Base-by-base conservation (phyloP, 2,329 filamentous ascomycete species). In the Beauveria asiatica region DNA sequence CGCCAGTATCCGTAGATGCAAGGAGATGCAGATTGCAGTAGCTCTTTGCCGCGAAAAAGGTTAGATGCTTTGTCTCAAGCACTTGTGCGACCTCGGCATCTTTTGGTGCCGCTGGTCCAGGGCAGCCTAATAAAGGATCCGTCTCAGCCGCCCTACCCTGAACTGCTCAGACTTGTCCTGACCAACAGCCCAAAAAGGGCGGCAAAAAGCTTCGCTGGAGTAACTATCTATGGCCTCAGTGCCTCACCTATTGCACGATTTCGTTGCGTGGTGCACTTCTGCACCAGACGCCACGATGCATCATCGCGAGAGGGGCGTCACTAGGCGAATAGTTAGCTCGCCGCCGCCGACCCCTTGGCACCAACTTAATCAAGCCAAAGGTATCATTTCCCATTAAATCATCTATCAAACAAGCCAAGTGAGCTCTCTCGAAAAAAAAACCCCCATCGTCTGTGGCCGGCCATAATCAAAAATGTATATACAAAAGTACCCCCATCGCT, bases 401-500 rank as follows among this genome's bases (percentile, higher is more conserved):
- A 13, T 58, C 13, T 23, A 51, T 23, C 37, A 19, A 10, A 42
- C 16, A 19, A 55, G 19, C 9, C 3, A 45, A 55, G 16, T 19
- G 17, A 27, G n/a, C 5, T 21, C 5, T 21, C 3, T 16, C 21
- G 10, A 33, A 33, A 11, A 16, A 37, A 16, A 51, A 58, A 37
- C 37, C 13, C 5, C 13, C 16, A 50, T 48, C 30, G 54, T 9
- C 42, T 11, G n/a, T 25, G 19, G 23, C 41, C 19, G 13, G 30
- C 30, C 17, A 16, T 46, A 39, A 46, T 52, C 6, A 52, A 57
- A 17, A 30, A 61, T 27, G 25, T 59, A 62, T 60, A 44, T 54
- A 61, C 56, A 53, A 56, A 19, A 49, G 9, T 3, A 10, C 16
- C 27, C 3, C 30, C 33, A 42, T 61, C 42, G 49, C 49, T 71